A percentile compares a stretch with the other conserved stretches of the same genome.
phyloP scores from a whole-genome alignment of 2,329 filamentous ascomycete species.

The Albifimbria verrucaria region DNA sequence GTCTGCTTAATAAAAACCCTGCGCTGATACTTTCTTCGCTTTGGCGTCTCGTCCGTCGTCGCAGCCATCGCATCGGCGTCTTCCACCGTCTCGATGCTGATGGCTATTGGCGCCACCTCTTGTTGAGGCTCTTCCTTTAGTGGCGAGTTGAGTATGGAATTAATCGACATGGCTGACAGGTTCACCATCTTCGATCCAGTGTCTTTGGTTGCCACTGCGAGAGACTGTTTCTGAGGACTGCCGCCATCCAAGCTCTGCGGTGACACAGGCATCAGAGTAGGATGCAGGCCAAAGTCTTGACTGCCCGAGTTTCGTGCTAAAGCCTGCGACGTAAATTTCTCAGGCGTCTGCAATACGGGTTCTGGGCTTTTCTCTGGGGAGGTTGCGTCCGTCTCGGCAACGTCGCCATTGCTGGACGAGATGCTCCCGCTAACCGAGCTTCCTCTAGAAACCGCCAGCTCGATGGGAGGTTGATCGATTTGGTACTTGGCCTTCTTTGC shows the following conservation, averaged over 20 bases:
- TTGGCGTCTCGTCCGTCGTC: conserved; percentile 11
- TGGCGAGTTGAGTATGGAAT: conserved; percentile 27
- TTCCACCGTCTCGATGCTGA: conserved; percentile 23
- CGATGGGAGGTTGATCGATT: conserved; percentile 21
- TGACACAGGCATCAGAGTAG: conserved; percentile 22
- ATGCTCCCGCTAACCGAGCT: conserved; percentile 31
- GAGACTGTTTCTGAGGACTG: conserved; percentile 19
- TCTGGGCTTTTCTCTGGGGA: conserved; percentile 47
- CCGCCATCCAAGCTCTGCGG: conserved; percentile 25
- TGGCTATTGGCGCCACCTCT: conserved; percentile 13
- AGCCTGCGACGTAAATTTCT: conserved; percentile 7
- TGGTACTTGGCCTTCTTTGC: conserved; percentile 44
- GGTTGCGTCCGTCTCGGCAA: conserved; percentile 41
- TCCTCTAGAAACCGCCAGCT: conserved; percentile 29
- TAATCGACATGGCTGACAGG: conserved; percentile 27
- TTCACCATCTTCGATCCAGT: conserved; percentile 1
- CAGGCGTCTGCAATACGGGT: conserved; percentile 26
- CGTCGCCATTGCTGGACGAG: conserved; percentile 23
- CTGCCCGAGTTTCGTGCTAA: neutral
- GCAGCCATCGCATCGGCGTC: conserved; percentile 12
- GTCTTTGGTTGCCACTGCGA: neutral
- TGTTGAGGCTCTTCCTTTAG: conserved; percentile 12
- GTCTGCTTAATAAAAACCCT: conserved; percentile 30
- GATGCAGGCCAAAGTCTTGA: neutral
- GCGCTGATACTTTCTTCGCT: conserved; percentile 31